Evolutionary conservation across 768 basidiomycete genomes (phyloP).

Genomic region (Cubamyces sp.): DNA sequence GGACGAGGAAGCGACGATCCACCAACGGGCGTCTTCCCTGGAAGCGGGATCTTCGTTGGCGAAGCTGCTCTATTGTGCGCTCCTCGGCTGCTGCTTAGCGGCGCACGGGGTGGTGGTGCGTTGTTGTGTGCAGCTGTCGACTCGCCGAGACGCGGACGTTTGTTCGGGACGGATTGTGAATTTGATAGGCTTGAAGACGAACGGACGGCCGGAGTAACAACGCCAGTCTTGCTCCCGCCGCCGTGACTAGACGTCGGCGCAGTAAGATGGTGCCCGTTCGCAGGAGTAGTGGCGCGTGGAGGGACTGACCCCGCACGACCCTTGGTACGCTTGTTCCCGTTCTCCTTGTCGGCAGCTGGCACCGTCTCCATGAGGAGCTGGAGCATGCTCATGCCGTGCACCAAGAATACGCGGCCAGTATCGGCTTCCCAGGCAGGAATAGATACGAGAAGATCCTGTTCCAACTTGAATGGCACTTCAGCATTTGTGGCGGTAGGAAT

Average conservation of each 20-base stretch:
- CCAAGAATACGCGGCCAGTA: slow-evolving; percentile 74
- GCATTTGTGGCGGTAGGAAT: slow-evolving; percentile 1
- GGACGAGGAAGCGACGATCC: slow-evolving; percentile 42
- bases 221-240: slow-evolving; percentile 39
- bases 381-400: slow-evolving; percentile 82
- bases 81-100: slow-evolving; percentile 39
- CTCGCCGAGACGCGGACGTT: slow-evolving; percentile 63
- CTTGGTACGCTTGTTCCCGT: slow-evolving; percentile 41
- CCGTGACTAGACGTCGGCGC: slow-evolving; percentile 35
- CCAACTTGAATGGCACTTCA: slow-evolving; percentile 57
- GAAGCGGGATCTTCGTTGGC: slow-evolving; percentile 49
- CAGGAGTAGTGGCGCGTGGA: slow-evolving; percentile 63
- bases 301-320: slow-evolving; percentile 60
- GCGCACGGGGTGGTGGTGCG: slow-evolving; percentile 11
- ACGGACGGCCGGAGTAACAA: slow-evolving; percentile 67
- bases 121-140: slow-evolving; percentile 30
- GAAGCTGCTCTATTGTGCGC: slow-evolving; percentile 41
- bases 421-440: slow-evolving; percentile 89
- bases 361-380: slow-evolving; percentile 77
- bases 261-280: slow-evolving; percentile 38
- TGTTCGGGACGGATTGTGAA: slow-evolving; percentile 58
- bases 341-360: slow-evolving; percentile 76
- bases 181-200: slow-evolving; percentile 48
- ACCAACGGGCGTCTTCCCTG: slow-evolving; percentile 39
- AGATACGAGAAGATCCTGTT: slow-evolving; percentile 77